Evolutionary conservation across 441 rosid species (phyloP).

Genomic region (Populus hybrid): DNA sequence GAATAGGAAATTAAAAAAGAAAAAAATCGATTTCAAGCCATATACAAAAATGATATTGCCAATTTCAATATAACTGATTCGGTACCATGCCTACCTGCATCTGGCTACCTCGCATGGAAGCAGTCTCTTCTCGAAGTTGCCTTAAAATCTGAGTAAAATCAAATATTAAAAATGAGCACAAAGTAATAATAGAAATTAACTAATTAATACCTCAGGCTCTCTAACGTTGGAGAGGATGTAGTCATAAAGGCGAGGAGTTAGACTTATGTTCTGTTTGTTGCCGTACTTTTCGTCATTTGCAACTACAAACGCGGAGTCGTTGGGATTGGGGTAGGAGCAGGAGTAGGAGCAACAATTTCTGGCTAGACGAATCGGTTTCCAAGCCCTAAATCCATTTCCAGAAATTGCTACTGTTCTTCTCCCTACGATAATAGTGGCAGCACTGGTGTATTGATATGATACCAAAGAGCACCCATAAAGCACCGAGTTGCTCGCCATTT

Average conservation of each 20-base stretch:
- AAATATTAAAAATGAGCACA: neutral
- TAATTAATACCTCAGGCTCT: constrained; percentile 59
- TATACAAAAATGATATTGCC: neutral
- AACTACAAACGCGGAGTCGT: constrained; percentile 35
- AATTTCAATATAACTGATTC: neutral
- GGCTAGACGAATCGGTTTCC: constrained; percentile 21
- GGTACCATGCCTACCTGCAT: constrained; percentile 61
- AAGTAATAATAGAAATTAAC: neutral
- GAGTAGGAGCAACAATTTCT: constrained; percentile 24
- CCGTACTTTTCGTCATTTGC: constrained; percentile 67
- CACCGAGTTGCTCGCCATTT: constrained; percentile 36
- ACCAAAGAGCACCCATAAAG: constrained; percentile 27
- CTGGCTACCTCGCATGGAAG: constrained; percentile 73
- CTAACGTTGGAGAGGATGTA: constrained; percentile 80
- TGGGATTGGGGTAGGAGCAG: neutral
- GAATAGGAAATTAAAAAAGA: constrained; percentile 10
- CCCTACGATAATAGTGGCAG: neutral
- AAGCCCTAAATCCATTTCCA: constrained; percentile 14
- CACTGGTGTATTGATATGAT: neutral
- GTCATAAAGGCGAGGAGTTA: constrained; percentile 77
- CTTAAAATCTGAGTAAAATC: constrained; percentile 51
- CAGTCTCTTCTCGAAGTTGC: constrained; percentile 85
- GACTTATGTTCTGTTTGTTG: constrained; percentile 66
- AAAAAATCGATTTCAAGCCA: neutral
- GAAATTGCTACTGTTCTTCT: neutral